Evolutionary conservation across 345 rosid genomes (phyloP).

Genomic region (Acer negundo): DNA sequence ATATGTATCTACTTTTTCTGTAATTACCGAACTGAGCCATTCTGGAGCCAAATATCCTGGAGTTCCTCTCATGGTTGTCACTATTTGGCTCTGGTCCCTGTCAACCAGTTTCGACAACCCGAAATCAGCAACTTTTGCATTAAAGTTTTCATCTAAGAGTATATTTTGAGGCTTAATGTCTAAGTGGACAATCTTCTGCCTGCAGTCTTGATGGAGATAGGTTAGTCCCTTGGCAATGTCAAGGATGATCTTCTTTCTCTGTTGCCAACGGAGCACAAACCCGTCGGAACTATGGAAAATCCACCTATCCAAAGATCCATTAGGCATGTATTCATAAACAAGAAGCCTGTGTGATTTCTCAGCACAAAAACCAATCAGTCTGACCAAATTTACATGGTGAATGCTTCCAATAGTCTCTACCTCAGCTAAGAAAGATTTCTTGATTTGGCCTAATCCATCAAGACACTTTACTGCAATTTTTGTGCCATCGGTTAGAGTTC

Average conservation of each 20-base stretch:
- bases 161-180: slow-evolving; percentile 35
- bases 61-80: slow-evolving; percentile 26
- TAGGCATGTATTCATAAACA: slow-evolving; percentile 34
- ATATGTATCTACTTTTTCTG: slow-evolving; percentile 37
- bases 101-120: slow-evolving; percentile 27
- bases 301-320: slow-evolving; percentile 37
- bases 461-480: slow-evolving; percentile 40
- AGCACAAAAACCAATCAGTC: slow-evolving; percentile 34
- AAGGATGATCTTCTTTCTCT: slow-evolving; percentile 33
- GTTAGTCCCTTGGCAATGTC: slow-evolving; percentile 35
- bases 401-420: slow-evolving; percentile 34
- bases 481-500: slow-evolving; percentile 24
- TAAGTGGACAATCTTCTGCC: slow-evolving; percentile 33
- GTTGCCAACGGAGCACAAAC: slow-evolving; percentile 25
- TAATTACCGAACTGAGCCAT: slow-evolving; percentile 22
- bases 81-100: slow-evolving; percentile 25
- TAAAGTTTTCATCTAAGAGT: slow-evolving; percentile 28
- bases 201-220: slow-evolving; percentile 39
- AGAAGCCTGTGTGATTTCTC: slow-evolving; percentile 35
- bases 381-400: slow-evolving; percentile 38
- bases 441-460: slow-evolving; percentile 23
- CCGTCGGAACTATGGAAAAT: slow-evolving; percentile 15
- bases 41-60: slow-evolving; percentile 28
- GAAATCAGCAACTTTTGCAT: slow-evolving; percentile 33
- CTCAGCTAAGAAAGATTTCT: slow-evolving; percentile 35